Conservation (phyloP, 1,139 yeast species). For the Diutina sp. region DNA sequence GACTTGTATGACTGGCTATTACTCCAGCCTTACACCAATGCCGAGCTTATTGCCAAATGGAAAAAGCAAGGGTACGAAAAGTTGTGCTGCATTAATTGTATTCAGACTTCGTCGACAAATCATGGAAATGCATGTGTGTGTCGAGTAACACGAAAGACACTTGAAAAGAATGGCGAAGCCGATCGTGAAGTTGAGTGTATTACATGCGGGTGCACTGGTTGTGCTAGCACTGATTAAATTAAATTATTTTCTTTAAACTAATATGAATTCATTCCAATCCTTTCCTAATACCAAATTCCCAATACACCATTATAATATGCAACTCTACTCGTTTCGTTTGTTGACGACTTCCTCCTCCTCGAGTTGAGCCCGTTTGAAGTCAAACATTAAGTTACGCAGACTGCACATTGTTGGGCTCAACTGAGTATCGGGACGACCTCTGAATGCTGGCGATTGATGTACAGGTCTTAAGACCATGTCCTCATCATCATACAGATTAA, state of each 20-base stretch:
- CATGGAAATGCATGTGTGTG: conserved; percentile 72
- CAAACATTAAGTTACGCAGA: background rate
- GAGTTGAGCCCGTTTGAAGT: background rate
- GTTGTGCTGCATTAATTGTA: conserved; percentile 74
- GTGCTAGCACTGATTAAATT: conserved; percentile 62
- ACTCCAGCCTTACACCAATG: conserved; percentile 56
- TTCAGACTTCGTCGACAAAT: conserved; percentile 48
- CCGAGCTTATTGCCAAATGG: conserved; percentile 78
- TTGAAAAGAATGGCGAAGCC: conserved; percentile 27
- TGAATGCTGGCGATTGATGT: background rate
- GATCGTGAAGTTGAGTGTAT: conserved; percentile 38
- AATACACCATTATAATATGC: background rate
- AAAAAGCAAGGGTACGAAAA: conserved; percentile 82
- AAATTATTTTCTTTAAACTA: background rate
- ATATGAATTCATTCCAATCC: background rate
- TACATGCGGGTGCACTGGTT: conserved; percentile 84
- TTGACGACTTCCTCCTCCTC: background rate
- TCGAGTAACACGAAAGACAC: conserved; percentile 51
- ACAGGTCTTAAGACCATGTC: conserved; percentile 33
- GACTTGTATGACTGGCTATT: conserved; percentile 72
- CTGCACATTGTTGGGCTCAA: background rate
- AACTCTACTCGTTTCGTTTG: background rate
- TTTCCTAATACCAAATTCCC: background rate
- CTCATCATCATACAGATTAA: conserved; percentile 39
- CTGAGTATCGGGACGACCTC: background rate